Evolutionary conservation across 2,329 filamentous ascomycete genomes (phyloP), one percentile per base, ranked within the genome.

Genomic region (Paraphoma sp.): DNA sequence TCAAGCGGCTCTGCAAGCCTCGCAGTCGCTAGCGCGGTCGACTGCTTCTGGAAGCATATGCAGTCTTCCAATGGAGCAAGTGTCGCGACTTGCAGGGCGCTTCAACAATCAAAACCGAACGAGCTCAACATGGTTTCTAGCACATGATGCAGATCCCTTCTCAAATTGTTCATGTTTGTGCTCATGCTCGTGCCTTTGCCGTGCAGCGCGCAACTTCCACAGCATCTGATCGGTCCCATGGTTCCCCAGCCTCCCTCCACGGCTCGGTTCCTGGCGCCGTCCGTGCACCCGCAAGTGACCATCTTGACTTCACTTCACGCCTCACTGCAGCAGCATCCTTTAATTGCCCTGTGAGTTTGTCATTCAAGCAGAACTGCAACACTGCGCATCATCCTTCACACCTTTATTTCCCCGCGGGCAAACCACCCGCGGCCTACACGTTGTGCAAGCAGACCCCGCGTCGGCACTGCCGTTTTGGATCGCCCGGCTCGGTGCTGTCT

Each of bases 161-260:
- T 23, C 23, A 23, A 23, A 23, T 23, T 23, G 23, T 23, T 23
- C 2, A 23, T 23, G 23, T 23, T 23, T 5, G 23, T 23, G 23
- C 23, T 23, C 23, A 23, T 23, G 23, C 23, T 23, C 23, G 23
- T 23, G 23, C 23, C 23, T 23, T 23, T 23, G 23, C 23, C 23
- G 23, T 23, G 23, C 23, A 23, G 23, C 23, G 23, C 23, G 23
- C 23, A 5, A 23, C 23, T 23, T 23, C 23, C 23, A 23, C 23
- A 23, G 5, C 23, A 23, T 23, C 23, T n/a, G 49, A 42, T 43
- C 47, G 47, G 42, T 50, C 23, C 47, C 45, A 46, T 42, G 53
- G 56, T 65, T 69, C 57, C 66, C 67, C 67, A 70, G 65, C 67
- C 67, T 64, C 67, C 23, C 60, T 61, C 55, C 60, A 58, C 45